phyloP scores from a whole-genome alignment of 345 rosid species.

The Linum trigynum region DNA sequence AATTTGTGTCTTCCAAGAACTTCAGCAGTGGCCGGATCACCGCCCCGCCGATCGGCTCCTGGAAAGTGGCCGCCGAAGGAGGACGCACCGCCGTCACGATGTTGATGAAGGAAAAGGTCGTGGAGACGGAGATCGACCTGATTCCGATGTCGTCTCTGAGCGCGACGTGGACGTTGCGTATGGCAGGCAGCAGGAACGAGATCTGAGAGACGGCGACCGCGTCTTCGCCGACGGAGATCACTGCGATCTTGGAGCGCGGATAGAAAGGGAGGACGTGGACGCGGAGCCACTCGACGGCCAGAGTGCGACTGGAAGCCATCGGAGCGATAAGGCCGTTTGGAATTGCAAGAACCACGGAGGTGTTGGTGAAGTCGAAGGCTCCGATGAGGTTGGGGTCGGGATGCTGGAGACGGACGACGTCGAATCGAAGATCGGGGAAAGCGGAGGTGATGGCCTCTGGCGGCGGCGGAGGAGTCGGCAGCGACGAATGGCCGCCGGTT shows the following conservation, averaged over 20 bases:
- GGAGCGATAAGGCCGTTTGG: conserved; percentile 59
- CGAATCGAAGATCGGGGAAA: conserved; percentile 39
- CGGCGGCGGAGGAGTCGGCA: conserved; percentile 13
- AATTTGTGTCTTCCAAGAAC: conserved; percentile 57
- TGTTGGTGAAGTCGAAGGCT: conserved; percentile 72
- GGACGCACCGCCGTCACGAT: conserved; percentile 61
- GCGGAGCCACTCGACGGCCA: conserved; percentile 64
- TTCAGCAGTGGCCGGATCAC: conserved; percentile 57
- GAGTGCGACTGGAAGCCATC: conserved; percentile 64
- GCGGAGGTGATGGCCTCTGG: conserved; percentile 38
- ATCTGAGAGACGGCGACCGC: conserved; percentile 30
- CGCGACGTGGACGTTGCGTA: conserved; percentile 45
- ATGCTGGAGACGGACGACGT: conserved; percentile 47
- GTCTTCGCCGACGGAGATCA: conserved; percentile 79
- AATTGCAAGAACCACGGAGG: conserved; percentile 65
- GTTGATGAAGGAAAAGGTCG: conserved; percentile 77
- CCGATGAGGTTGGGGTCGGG: conserved; percentile 52
- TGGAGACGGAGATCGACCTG: conserved; percentile 48
- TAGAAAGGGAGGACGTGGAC: conserved; percentile 68
- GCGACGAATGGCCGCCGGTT: conserved; percentile 2
- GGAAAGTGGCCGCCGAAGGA: conserved; percentile 65
- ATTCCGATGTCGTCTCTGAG: conserved; percentile 54
- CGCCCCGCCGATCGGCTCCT: conserved; percentile 47
- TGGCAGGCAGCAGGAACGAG: conserved; percentile 53
- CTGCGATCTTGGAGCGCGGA: conserved; percentile 62